These are phyloP conservation scores for Podospora pseudopauciseta DNA, from an alignment of 495 filamentous ascomycete genomes.

Conservation along the genomic window DNA sequence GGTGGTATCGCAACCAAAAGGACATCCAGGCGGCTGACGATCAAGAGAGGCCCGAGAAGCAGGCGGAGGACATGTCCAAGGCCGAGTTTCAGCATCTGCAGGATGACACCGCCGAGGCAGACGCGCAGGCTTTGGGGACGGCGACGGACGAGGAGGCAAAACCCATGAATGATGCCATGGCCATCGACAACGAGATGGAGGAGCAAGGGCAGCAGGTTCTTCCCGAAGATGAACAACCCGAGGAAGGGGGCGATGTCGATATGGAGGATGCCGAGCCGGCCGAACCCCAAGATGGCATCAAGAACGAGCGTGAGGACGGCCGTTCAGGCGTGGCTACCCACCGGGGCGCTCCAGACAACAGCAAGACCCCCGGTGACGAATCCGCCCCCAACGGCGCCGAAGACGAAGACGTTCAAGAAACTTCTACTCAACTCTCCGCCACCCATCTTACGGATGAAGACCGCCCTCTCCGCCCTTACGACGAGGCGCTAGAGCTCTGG, in stretches of 20 bases:
- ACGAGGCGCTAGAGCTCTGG: conserved; percentile 78
- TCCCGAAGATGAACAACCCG: conserved; percentile 57
- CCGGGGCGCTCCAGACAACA: conserved; percentile 43
- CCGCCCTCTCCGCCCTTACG: conserved; percentile 36
- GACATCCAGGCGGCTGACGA: conserved; percentile 62
- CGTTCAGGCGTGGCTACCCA: conserved; percentile 47
- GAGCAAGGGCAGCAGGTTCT: conserved; percentile 48
- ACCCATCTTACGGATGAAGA: conserved; percentile 59
- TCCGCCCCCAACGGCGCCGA: conserved; percentile 27
- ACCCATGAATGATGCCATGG: conserved; percentile 79
- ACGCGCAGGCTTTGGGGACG: conserved; percentile 86
- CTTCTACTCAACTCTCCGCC: conserved; percentile 68
- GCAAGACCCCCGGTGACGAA: conserved; percentile 31
- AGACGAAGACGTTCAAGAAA: conserved; percentile 62
- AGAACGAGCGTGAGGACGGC: conserved; percentile 40
- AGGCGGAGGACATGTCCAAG: conserved; percentile 46
- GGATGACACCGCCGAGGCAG: conserved; percentile 71
- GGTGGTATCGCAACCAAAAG: conserved; percentile 80
- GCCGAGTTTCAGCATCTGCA: conserved; percentile 85
- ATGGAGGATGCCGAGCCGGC: conserved; percentile 39
- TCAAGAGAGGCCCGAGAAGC: conserved; percentile 57
- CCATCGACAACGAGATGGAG: conserved; percentile 67
- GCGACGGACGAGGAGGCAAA: conserved; percentile 82
- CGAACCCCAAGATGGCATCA: conserved; percentile 40
- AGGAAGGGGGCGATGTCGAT: conserved; percentile 45